Percentiles rank a stretch among this genome's conserved stretches.
Evolutionary conservation across 2,329 filamentous ascomycete species (phyloP).

Genomic region (Coniochaeta hoffmannii): DNA sequence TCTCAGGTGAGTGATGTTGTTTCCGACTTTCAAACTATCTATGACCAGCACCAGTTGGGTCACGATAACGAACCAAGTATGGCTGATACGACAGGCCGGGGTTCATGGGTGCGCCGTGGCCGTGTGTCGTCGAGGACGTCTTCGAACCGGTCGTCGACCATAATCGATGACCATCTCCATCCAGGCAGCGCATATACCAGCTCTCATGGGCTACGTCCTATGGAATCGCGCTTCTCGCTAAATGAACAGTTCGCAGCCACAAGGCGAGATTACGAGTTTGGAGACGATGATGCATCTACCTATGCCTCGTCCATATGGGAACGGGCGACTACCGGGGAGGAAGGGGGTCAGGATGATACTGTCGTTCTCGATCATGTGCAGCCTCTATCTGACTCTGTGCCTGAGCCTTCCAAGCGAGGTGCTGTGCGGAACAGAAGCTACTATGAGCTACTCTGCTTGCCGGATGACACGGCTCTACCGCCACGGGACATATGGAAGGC

Average conservation of each 20-base stretch:
- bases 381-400: background rate
- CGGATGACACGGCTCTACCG: conserved; percentile 22
- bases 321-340: conserved; percentile 17
- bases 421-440: conserved; percentile 10
- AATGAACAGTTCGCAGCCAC: conserved; percentile 41
- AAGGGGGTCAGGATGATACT: conserved; percentile 13
- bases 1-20: background rate
- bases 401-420: background rate
- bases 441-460: conserved; percentile 38
- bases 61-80: background rate
- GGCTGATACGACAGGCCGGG: background rate
- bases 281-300: conserved; percentile 39
- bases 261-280: conserved; percentile 37
- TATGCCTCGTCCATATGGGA: conserved; percentile 24
- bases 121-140: background rate
- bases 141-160: conserved; percentile 1
- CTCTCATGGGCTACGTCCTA: conserved; percentile 22
- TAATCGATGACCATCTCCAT: conserved; percentile 6
- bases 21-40: background rate
- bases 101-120: background rate
- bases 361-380: conserved; percentile 8
- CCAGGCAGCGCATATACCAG: conserved; percentile 2
- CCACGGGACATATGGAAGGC: conserved; percentile 31
- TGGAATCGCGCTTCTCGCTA: conserved; percentile 37
- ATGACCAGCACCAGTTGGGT: background rate